phyloP scores from a whole-genome alignment of 768 basidiomycete species.

The Auricularia cornea region DNA sequence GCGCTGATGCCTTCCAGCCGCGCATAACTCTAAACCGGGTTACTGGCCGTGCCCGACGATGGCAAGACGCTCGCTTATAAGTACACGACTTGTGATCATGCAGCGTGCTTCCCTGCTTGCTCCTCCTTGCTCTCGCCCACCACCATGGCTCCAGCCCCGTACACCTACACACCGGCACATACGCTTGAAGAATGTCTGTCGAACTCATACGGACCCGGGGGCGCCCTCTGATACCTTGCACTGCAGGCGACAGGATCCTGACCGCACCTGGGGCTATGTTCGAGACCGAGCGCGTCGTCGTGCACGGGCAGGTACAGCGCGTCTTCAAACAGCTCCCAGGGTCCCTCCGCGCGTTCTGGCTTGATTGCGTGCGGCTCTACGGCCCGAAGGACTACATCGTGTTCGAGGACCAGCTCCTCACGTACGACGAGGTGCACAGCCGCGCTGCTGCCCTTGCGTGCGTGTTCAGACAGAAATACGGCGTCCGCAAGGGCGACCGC shows the following conservation, averaged over 20 bases:
- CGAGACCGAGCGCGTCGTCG: constrained; percentile 37
- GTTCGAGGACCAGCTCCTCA: constrained; percentile 43
- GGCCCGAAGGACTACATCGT: constrained; percentile 43
- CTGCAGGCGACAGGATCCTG: constrained; percentile 30
- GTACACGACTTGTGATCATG: too few relatives aligned
- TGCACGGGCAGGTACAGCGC: constrained; percentile 42
- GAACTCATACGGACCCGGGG: constrained; percentile 1
- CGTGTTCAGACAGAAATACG: constrained; percentile 36
- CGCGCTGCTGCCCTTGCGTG: constrained; percentile 36
- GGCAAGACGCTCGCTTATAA: too few relatives aligned
- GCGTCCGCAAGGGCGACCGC: constrained; percentile 38
- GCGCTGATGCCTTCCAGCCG: too few relatives aligned
- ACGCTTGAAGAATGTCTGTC: neutral
- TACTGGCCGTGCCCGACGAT: too few relatives aligned
- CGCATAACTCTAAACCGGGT: too few relatives aligned
- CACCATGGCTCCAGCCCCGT: neutral
- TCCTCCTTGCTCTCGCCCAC: neutral
- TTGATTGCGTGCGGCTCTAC: constrained; percentile 34
- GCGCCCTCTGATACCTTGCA: neutral
- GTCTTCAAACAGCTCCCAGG: constrained; percentile 52
- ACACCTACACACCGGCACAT: neutral
- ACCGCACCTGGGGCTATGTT: constrained; percentile 40
- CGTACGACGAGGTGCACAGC: constrained; percentile 40
- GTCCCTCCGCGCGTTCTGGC: constrained; percentile 47
- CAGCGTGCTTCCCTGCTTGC: too few relatives aligned